Evolutionary conservation across 2,329 filamentous ascomycete species (phyloP).

Genomic region (Botrytis aclada): DNA sequence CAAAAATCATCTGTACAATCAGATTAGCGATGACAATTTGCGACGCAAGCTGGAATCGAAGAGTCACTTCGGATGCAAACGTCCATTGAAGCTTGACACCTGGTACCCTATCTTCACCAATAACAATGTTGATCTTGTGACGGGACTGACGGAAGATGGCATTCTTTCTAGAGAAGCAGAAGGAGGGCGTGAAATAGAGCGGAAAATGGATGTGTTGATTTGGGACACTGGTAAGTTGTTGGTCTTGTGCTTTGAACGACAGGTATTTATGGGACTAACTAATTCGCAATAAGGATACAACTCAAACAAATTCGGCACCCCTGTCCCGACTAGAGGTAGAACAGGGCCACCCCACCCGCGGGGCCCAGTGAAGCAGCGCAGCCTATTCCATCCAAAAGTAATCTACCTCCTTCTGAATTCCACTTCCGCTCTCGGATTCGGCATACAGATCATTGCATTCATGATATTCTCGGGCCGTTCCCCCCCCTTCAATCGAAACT

Average conservation of each 20-base stretch:
- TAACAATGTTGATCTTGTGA: slow-evolving; percentile 7
- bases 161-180: not conserved
- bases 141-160: not conserved
- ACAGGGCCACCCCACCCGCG: not conserved
- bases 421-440: not conserved
- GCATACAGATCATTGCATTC: not conserved
- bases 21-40: slow-evolving; percentile 1
- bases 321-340: not conserved
- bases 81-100: not conserved
- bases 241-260: not conserved
- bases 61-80: slow-evolving; percentile 3
- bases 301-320: not conserved
- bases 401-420: slow-evolving; percentile 3
- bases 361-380: not conserved
- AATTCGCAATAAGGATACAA: slow-evolving; percentile 1
- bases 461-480: not conserved
- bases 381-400: slow-evolving; percentile 2
- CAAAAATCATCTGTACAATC: slow-evolving; percentile 9
- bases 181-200: not conserved
- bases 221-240: slow-evolving; percentile 10
- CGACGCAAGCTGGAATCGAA: not conserved
- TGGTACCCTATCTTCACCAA: slow-evolving; percentile 8
- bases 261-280: not conserved
- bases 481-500: slow-evolving; percentile 20
- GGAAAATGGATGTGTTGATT: slow-evolving; percentile 12